These are phyloP conservation scores for Trichosporon sp. DNA, from an alignment of 1,284 basidiomycete species.

Conservation along the genomic window DNA sequence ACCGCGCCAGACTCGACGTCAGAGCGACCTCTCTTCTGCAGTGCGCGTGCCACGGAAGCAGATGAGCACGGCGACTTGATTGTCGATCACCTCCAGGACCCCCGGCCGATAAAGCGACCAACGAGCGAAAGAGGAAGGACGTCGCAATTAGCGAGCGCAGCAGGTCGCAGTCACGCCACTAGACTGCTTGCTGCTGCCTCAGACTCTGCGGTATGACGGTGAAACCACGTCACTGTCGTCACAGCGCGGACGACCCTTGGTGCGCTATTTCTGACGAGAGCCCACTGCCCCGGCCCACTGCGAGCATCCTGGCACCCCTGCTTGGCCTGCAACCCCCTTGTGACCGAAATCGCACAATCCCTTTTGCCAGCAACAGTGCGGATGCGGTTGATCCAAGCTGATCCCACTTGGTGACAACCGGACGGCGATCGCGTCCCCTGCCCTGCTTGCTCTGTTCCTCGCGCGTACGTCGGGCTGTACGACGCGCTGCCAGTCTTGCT, in stretches of 20 bases:
- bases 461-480: background rate
- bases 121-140: background rate
- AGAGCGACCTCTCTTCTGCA: too few relatives aligned
- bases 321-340: too few relatives aligned
- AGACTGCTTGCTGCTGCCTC: background rate
- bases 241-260: too few relatives aligned
- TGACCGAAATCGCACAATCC: too few relatives aligned
- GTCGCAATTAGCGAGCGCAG: background rate
- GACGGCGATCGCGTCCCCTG: too few relatives aligned
- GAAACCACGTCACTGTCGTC: background rate
- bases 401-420: too few relatives aligned
- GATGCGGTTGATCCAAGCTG: too few relatives aligned
- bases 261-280: background rate
- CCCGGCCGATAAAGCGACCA: background rate
- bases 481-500: background rate
- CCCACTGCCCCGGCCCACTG: background rate
- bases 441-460: too few relatives aligned
- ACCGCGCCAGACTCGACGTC: too few relatives aligned
- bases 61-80: background rate
- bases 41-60: background rate
- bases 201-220: background rate
- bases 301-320: too few relatives aligned
- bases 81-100: background rate
- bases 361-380: too few relatives aligned
- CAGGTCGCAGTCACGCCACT: background rate